Conservation (phyloP, 2,329 filamentous ascomycete species). For the Fusarium austroafricanum region DNA sequence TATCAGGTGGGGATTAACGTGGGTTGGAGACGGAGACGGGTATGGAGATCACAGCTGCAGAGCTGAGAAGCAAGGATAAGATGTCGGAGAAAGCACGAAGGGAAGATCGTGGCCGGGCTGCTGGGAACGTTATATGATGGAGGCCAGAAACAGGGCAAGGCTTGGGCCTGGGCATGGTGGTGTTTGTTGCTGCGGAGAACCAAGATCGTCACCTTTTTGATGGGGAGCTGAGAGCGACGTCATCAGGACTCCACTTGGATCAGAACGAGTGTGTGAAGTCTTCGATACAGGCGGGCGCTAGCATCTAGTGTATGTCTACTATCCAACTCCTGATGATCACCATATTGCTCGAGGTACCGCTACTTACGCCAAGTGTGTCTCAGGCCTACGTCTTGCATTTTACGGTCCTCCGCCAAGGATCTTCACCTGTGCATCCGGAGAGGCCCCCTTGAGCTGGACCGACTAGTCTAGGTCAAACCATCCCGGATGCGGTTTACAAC, state of each 20-base stretch:
- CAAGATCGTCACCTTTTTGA: constrained; percentile 45
- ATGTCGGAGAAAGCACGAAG: constrained; percentile 29
- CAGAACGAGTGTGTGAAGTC: constrained; percentile 24
- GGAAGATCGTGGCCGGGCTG: constrained; percentile 37
- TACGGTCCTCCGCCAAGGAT: constrained; percentile 26
- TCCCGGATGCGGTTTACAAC: constrained; percentile 45
- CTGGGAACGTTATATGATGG: constrained; percentile 46
- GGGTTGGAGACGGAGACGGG: constrained; percentile 16
- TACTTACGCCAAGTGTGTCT: constrained; percentile 33
- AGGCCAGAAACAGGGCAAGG: constrained; percentile 38
- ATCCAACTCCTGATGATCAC: constrained; percentile 11
- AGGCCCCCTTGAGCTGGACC: constrained; percentile 27
- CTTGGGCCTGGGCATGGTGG: constrained; percentile 26
- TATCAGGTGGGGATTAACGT: constrained; percentile 36
- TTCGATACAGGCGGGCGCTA: constrained; percentile 34
- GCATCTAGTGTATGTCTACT: constrained; percentile 21
- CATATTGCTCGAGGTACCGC: constrained; percentile 17
- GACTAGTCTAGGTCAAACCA: constrained; percentile 33
- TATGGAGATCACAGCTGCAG: constrained; percentile 26
- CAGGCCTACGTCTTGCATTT: constrained; percentile 37
- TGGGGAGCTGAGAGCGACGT: constrained; percentile 44
- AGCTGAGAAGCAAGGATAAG: constrained; percentile 40
- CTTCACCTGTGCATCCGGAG: constrained; percentile 30
- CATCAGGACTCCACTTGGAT: constrained; percentile 43
- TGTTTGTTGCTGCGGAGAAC: constrained; percentile 48